Conservation (phyloP, 805 yeast species). For the Candida glaebosa region DNA sequence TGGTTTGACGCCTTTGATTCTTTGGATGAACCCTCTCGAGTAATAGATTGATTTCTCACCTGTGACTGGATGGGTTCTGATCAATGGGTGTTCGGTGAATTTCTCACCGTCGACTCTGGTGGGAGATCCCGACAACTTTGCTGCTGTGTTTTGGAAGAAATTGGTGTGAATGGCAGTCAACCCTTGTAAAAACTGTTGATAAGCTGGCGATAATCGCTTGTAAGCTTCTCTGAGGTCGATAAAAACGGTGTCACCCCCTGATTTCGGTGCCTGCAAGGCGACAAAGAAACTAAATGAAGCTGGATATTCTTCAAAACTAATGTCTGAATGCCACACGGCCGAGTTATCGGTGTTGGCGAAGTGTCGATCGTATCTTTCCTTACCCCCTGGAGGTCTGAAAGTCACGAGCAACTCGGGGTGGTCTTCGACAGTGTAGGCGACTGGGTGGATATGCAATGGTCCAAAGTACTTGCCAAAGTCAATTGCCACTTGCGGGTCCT, state of each 20-base stretch:
- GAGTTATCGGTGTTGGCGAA: slow-evolving; percentile 13
- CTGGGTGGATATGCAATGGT: slow-evolving; percentile 26
- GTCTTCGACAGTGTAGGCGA: slow-evolving; percentile 16
- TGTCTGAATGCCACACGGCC: slow-evolving; percentile 23
- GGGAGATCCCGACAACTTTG: slow-evolving; percentile 11
- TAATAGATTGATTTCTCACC: slow-evolving; percentile 22
- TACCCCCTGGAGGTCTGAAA: slow-evolving; percentile 20
- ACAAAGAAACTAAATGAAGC: slow-evolving; percentile 22
- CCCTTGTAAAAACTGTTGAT: slow-evolving; percentile 19
- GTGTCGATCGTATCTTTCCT: slow-evolving; percentile 12
- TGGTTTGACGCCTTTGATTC: slow-evolving; percentile 21
- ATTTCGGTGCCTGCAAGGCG: slow-evolving; percentile 22
- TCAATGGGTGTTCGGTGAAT: slow-evolving; percentile 24
- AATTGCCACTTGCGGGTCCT: slow-evolving; percentile 19
- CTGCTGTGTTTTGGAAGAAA: slow-evolving; percentile 17
- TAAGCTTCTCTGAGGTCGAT: slow-evolving; percentile 24
- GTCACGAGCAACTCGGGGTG: slow-evolving; percentile 23
- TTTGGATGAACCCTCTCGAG: slow-evolving; percentile 19
- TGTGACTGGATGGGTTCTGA: slow-evolving; percentile 27
- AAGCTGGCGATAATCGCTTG: slow-evolving; percentile 19
- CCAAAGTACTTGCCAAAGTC: slow-evolving; percentile 23
- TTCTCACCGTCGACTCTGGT: slow-evolving; percentile 18
- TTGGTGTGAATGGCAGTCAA: slow-evolving; percentile 22
- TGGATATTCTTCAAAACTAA: slow-evolving; percentile 23
- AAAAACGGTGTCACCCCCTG: slow-evolving; percentile 27